A percentile compares a stretch with the other conserved stretches of the same genome.
These are phyloP conservation scores for Lizanozyma gosingica DNA, from an alignment of 1,139 yeast genomes.

Conservation along the genomic window DNA sequence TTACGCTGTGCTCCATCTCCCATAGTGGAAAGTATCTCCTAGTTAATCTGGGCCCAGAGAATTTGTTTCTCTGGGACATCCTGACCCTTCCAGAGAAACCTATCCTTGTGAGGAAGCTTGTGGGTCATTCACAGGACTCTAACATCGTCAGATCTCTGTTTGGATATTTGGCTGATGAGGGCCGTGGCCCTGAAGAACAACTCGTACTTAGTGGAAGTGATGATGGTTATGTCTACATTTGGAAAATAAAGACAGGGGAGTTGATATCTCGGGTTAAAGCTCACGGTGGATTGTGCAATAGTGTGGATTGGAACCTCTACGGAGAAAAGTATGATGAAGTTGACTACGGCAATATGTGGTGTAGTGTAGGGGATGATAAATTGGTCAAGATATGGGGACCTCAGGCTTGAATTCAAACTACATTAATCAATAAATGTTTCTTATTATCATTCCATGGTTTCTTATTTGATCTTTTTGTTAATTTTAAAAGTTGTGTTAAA, in stretches of 20 bases:
- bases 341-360: conserved; percentile 18
- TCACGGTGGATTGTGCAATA: conserved; percentile 61
- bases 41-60: conserved; percentile 67
- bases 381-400: conserved; percentile 19
- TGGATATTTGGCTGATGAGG: conserved; percentile 38
- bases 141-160: conserved; percentile 72
- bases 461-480: too few relatives aligned
- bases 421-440: too few relatives aligned
- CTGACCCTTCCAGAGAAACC: background rate
- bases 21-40: conserved; percentile 38
- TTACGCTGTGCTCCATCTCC: conserved; percentile 34
- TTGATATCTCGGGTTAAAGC: conserved; percentile 45
- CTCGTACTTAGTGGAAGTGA: conserved; percentile 76
- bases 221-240: conserved; percentile 69
- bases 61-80: conserved; percentile 71
- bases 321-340: conserved; percentile 9
- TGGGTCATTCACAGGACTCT: conserved; percentile 65
- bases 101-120: conserved; percentile 48
- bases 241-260: conserved; percentile 73
- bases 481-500: too few relatives aligned
- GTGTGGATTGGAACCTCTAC: conserved; percentile 65
- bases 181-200: conserved; percentile 45
- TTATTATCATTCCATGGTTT: too few relatives aligned
- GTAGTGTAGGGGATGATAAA: conserved; percentile 20
- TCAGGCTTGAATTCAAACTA: too few relatives aligned